Evolutionary conservation across 2,329 filamentous ascomycete genomes (phyloP), one percentile per base, ranked within the genome.

Genomic region (Cryphonectria parasitica): DNA sequence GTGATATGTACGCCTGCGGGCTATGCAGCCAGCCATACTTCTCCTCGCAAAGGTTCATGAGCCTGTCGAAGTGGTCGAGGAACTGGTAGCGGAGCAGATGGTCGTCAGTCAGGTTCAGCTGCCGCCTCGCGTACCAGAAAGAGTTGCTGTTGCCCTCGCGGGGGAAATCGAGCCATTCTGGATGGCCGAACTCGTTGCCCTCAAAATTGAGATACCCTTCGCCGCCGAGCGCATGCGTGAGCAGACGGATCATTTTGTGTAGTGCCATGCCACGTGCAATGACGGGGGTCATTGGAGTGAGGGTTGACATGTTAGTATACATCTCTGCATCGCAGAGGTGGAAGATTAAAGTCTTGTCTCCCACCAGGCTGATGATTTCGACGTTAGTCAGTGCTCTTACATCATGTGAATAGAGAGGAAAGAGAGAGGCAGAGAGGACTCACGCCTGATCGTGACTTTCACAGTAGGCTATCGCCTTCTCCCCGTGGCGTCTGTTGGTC

Each of bases 131-230:
- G 78, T 97, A 97, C 90, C 93, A 95, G 86, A 95, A 98, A 62
- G 92, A 96, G 82, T 97, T 97, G 77, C 90, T 84, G 82, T 98
- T 98, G 71, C 96, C 96, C 77, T 91, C 94, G 66, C 96, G 92
- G 4, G 96, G 96, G 82, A 99, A 99, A 80, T 99, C 96, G 54
- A 99, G 92, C 96, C 96, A 99, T 82, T 99, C 96, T 0, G 96
- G 96, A 79, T 99, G 96, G 0, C 96, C 96, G 78, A 99, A 99
- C 81, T 99, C 96, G 81, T 99, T 99, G 72, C 96, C 96, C 83
- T 98, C 95, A 76, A 99, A 99, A 84, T 98, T 99, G 67, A 99
- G 91, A 78, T 97, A 99, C 54, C 95, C 96, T 82, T 99, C 96
- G 69, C 96, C 96, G 71, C 96, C 96, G 22, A 99, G 88, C 58